These are phyloP conservation scores for Apiospora pterosperma DNA, from an alignment of 2,329 filamentous ascomycete species.

Conservation along the genomic window DNA sequence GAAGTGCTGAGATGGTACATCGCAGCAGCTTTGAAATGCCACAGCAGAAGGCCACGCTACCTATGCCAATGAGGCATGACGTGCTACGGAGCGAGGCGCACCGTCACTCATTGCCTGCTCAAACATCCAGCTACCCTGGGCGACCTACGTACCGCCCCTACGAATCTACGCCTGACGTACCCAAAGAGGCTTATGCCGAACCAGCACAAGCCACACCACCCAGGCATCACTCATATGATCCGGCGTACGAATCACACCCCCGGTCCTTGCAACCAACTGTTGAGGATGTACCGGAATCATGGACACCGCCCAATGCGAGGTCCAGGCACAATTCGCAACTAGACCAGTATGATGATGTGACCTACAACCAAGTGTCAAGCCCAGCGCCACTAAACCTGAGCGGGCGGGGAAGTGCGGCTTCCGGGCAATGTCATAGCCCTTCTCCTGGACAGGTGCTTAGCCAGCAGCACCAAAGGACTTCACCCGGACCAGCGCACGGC, in stretches of 20 bases:
- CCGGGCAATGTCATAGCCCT: slow-evolving; percentile 25
- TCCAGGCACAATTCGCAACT: slow-evolving; percentile 18
- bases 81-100: slow-evolving; percentile 57
- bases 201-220: slow-evolving; percentile 33
- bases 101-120: slow-evolving; percentile 39
- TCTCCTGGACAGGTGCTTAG: slow-evolving; percentile 22
- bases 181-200: slow-evolving; percentile 31
- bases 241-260: slow-evolving; percentile 40
- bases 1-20: slow-evolving; percentile 32
- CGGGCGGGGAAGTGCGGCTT: slow-evolving; percentile 29
- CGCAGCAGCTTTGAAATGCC: slow-evolving; percentile 38
- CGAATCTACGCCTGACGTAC: slow-evolving; percentile 43
- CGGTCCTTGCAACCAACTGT: slow-evolving; percentile 59
- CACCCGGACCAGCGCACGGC: neutral
- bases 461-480: neutral
- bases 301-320: slow-evolving; percentile 27
- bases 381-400: slow-evolving; percentile 44
- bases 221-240: slow-evolving; percentile 50
- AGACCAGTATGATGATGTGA: slow-evolving; percentile 34
- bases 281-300: slow-evolving; percentile 60
- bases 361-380: slow-evolving; percentile 36
- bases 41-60: slow-evolving; percentile 38
- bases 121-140: slow-evolving; percentile 46
- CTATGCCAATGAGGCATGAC: slow-evolving; percentile 57
- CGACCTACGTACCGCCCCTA: slow-evolving; percentile 50